Conservation (phyloP, 1,284 basidiomycete genomes). For the Ustilago trichophora region DNA sequence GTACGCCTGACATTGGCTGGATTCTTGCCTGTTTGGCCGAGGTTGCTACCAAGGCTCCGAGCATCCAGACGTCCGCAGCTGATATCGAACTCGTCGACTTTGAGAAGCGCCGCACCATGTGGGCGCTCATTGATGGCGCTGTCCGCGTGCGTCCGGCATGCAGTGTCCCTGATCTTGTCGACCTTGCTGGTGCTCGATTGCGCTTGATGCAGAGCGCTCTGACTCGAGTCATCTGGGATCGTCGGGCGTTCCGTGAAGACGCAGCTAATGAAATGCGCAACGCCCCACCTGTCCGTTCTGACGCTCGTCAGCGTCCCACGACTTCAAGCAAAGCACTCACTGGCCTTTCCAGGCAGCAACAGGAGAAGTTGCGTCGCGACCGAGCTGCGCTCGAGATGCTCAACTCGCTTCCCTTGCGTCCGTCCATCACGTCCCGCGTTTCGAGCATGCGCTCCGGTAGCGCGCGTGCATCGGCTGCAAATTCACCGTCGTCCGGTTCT, state of each 20-base stretch:
- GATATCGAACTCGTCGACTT: slow-evolving; percentile 56
- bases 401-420: slow-evolving; percentile 19
- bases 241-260: slow-evolving; percentile 55
- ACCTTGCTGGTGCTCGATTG: slow-evolving; percentile 54
- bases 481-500: slow-evolving; percentile 8
- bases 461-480: slow-evolving; percentile 5
- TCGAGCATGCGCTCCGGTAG: slow-evolving; percentile 43
- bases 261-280: slow-evolving; percentile 54
- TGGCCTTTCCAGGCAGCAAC: slow-evolving; percentile 45
- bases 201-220: slow-evolving; percentile 52
- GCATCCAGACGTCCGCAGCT: slow-evolving; percentile 11
- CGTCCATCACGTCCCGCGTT: slow-evolving; percentile 33
- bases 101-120: slow-evolving; percentile 57
- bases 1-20: slow-evolving; percentile 63
- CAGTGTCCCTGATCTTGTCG: slow-evolving; percentile 36
- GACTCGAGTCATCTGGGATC: slow-evolving; percentile 56
- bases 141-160: slow-evolving; percentile 40
- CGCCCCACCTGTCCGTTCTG: slow-evolving; percentile 30
- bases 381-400: slow-evolving; percentile 44
- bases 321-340: slow-evolving; percentile 45
- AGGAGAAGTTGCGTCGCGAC: slow-evolving; percentile 56
- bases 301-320: slow-evolving; percentile 20
- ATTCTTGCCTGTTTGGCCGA: slow-evolving; percentile 58
- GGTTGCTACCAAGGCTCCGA: slow-evolving; percentile 37
- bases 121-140: slow-evolving; percentile 55